Base-by-base conservation (phyloP, 306 rosid genomes). In the Myrica gale region DNA sequence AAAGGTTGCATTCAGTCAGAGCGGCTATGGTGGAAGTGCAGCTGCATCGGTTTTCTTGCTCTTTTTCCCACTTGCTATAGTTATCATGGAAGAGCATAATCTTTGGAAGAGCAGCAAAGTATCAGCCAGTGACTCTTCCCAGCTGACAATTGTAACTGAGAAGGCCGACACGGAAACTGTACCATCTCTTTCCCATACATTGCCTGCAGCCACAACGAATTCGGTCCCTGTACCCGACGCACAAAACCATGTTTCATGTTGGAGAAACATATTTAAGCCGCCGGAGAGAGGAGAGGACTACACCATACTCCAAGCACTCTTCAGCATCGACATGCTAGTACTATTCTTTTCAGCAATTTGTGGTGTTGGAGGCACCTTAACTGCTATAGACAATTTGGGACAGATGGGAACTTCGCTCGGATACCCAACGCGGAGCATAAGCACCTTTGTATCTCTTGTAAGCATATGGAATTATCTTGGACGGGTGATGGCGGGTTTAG, bases 381-480 rank as follows among this genome's bases (percentile, higher is more conserved):
- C 93, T 0, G 90, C 87, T 4, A 87, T 87, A 5, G 90, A 91
- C 68, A 89, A 91, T 23, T 23, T 89, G 52, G 87, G 83, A 7
- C 96, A 91, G 11, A 91, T 91, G 21, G 96, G 93, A 0, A 47
- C 78, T 1, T 82, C 96, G 0, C 62, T 87, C 0, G 71, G 83
- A 9, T 91, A 89, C 87, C 87, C 85, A 23, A 76, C 79, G 6
- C 23, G 44, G 5, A 85, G 90, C 52, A 85, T 85, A 58, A 78
- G 84, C 84, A 85, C 94, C 0, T 87, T 89, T 55, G 94, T 87
- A 23, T 85, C 94, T 0, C 60, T 89, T 0, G 88, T 87, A n/a
- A 87, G 91, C 43, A 84, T 89, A 8, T 89, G 94, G 94, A 87
- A 83, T 19, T 89, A 84, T 6, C 76, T 85, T 7, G 94, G 89